phyloP scores from a whole-genome alignment of 2,329 filamentous ascomycete genomes.

The Fusarium mundagurra region DNA sequence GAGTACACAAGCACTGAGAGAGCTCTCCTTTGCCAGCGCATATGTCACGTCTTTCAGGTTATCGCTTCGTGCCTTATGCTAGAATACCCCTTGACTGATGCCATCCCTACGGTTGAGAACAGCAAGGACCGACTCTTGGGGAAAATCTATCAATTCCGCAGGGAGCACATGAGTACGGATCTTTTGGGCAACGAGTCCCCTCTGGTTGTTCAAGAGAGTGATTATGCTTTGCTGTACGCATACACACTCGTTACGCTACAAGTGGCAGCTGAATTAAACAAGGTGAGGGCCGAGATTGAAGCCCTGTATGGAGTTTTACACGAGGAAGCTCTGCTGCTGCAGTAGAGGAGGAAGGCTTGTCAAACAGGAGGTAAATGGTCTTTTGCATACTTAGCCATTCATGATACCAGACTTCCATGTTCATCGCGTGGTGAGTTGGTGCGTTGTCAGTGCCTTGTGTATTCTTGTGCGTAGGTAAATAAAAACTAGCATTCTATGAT shows the following conservation, averaged over 20 bases:
- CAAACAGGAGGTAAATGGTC: not conserved
- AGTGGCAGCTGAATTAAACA: slow-evolving; percentile 71
- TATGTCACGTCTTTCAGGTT: slow-evolving; percentile 88
- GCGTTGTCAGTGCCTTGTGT: not conserved
- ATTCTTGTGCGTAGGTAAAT: not conserved
- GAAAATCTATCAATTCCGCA: slow-evolving; percentile 87
- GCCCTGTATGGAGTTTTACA: slow-evolving; percentile 70
- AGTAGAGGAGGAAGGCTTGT: slow-evolving; percentile 48
- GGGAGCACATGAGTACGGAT: slow-evolving; percentile 63
- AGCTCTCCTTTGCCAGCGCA: slow-evolving; percentile 82
- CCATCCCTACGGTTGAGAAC: slow-evolving; percentile 83
- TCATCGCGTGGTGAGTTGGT: not conserved
- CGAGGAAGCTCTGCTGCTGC: slow-evolving; percentile 66
- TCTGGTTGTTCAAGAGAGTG: slow-evolving; percentile 70
- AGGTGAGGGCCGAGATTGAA: slow-evolving; percentile 70
- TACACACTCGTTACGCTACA: slow-evolving; percentile 79
- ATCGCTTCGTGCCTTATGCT: slow-evolving; percentile 93
- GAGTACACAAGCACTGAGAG: slow-evolving; percentile 83
- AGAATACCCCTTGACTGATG: slow-evolving; percentile 91
- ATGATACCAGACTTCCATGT: not conserved
- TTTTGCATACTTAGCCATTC: slow-evolving; percentile 6
- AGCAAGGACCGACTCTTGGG: slow-evolving; percentile 84
- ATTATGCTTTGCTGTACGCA: slow-evolving; percentile 92
- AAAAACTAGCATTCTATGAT: not conserved
- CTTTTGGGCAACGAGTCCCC: slow-evolving; percentile 39